Percentiles rank a stretch among this genome's conserved stretches.
These are phyloP conservation scores for Raddia distichophylla DNA, from an alignment of 176 grass and related monocot genomes.

Conservation along the genomic window DNA sequence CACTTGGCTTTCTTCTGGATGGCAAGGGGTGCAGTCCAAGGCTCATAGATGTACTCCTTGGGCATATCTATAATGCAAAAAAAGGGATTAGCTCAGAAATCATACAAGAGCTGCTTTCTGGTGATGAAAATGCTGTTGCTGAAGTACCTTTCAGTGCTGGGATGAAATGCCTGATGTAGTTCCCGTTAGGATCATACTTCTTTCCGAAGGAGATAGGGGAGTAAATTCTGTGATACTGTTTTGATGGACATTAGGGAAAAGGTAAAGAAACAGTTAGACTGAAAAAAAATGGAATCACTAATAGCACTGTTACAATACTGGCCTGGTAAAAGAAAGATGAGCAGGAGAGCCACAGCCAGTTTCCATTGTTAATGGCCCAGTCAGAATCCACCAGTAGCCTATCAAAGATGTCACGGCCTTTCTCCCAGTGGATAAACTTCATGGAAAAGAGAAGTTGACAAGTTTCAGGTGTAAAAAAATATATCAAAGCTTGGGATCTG, in stretches of 20 bases:
- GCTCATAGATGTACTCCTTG: conserved; percentile 91
- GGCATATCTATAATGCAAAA: conserved; percentile 70
- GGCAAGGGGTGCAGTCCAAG: conserved; percentile 83
- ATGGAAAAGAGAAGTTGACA: conserved; percentile 19
- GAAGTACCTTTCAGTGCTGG: conserved; percentile 76
- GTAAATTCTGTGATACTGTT: conserved; percentile 84
- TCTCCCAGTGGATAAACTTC: conserved; percentile 97
- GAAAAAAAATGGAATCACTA: conserved; percentile 25
- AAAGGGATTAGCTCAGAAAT: conserved; percentile 20
- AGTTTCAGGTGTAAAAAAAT: background rate
- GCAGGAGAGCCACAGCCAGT: conserved; percentile 95
- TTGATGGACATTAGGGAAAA: background rate
- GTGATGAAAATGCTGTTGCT: conserved; percentile 22
- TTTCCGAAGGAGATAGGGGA: conserved; percentile 89
- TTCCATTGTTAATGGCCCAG: conserved; percentile 92
- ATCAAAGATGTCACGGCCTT: conserved; percentile 89
- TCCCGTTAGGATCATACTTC: conserved; percentile 89
- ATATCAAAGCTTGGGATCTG: background rate
- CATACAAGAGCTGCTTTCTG: background rate
- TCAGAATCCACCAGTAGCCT: conserved; percentile 88
- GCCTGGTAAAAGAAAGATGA: conserved; percentile 98
- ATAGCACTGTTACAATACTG: background rate
- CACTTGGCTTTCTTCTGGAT: conserved; percentile 89
- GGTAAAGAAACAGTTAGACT: conserved; percentile 23
- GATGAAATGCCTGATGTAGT: conserved; percentile 86